Evolutionary conservation across 2,329 filamentous ascomycete species (phyloP).

Genomic region (Xylaria sp.): DNA sequence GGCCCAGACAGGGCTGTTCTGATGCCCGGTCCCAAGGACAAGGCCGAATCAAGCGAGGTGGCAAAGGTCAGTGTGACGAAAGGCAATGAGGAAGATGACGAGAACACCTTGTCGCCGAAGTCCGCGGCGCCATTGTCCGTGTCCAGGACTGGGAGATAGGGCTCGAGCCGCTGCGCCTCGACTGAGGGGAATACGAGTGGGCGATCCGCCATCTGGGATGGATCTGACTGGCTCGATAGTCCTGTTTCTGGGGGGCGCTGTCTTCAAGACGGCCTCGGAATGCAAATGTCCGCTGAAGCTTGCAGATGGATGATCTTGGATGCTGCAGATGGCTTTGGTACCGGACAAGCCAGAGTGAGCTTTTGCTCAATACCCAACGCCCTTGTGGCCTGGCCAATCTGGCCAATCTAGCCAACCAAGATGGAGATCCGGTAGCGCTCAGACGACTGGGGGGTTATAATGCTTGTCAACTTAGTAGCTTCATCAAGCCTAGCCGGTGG

Average conservation of each 20-base stretch:
- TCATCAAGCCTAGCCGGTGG: not conserved
- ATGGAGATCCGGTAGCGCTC: not conserved
- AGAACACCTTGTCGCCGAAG: not conserved
- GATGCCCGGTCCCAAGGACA: constrained; percentile 76
- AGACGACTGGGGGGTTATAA: not conserved
- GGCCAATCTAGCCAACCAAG: not conserved
- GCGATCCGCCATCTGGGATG: constrained; percentile 31
- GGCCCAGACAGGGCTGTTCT: constrained; percentile 83
- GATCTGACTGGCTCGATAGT: not conserved
- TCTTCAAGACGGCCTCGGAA: not conserved
- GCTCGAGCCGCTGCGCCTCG: constrained; percentile 35
- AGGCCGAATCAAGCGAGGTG: constrained; percentile 80
- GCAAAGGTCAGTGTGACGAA: constrained; percentile 84
- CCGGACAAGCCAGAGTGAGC: not conserved
- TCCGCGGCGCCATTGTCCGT: not conserved
- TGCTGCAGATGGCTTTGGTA: not conserved
- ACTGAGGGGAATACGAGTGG: constrained; percentile 33
- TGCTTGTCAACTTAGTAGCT: not conserved
- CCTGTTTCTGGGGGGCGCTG: not conserved
- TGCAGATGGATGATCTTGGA: not conserved
- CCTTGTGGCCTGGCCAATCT: not conserved
- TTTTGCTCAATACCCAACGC: too few relatives aligned
- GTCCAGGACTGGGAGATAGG: constrained; percentile 34
- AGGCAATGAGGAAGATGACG: constrained; percentile 20
- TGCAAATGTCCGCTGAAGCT: not conserved